A percentile compares a stretch with the other conserved stretches of the same genome.
Conservation (phyloP, 1,139 yeast genomes). For the Nakaseomyces sp. region DNA sequence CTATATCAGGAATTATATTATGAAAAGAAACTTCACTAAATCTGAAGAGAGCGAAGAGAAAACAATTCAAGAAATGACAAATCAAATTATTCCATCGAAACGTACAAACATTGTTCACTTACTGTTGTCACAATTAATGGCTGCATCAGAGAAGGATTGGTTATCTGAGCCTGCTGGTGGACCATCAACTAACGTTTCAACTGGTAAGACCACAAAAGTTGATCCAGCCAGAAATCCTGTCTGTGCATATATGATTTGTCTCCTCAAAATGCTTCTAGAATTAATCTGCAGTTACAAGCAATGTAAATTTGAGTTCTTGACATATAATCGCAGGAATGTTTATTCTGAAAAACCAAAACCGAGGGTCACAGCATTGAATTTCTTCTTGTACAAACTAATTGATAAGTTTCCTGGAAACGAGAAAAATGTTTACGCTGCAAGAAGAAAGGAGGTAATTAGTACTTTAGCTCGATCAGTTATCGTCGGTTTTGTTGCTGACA, state of each 20-base stretch:
- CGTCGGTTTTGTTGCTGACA: constrained; percentile 52
- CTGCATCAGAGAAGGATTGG: constrained; percentile 46
- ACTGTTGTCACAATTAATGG: constrained; percentile 57
- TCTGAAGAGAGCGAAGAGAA: constrained; percentile 37
- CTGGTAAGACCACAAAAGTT: constrained; percentile 28
- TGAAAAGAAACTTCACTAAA: constrained; percentile 24
- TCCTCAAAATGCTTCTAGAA: constrained; percentile 63
- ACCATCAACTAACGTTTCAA: constrained; percentile 20
- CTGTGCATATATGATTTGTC: constrained; percentile 58
- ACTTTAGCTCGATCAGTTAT: constrained; percentile 38
- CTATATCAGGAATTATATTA: constrained; percentile 19
- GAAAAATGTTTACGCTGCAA: constrained; percentile 28
- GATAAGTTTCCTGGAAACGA: constrained; percentile 42
- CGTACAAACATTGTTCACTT: constrained; percentile 56
- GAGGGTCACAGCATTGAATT: constrained; percentile 66
- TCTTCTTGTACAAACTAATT: constrained; percentile 67
- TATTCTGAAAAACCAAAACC: constrained; percentile 44
- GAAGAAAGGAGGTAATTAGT: constrained; percentile 33
- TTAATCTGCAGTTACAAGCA: constrained; percentile 69
- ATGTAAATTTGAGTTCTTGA: constrained; percentile 73
- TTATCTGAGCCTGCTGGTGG: constrained; percentile 31
- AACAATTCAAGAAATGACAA: constrained; percentile 10
- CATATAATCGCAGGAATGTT: constrained; percentile 54
- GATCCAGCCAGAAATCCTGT: constrained; percentile 38
- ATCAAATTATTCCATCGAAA: constrained; percentile 9